These are phyloP conservation scores for Salvia rosmarinus DNA, from an alignment of 257 asterid species.

Conservation along the genomic window DNA sequence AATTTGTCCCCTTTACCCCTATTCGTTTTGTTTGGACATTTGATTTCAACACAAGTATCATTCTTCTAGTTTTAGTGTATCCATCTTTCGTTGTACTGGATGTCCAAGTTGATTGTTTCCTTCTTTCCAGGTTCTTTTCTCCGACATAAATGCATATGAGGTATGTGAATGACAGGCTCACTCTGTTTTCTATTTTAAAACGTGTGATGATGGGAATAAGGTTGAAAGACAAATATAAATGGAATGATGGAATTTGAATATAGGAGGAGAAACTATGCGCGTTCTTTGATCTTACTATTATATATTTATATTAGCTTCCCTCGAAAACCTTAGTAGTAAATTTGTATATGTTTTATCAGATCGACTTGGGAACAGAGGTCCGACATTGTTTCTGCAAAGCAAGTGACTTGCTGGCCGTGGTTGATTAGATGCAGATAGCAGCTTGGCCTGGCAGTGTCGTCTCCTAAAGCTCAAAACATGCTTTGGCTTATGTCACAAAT, in stretches of 20 bases:
- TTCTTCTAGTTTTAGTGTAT: not conserved
- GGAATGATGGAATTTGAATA: not conserved
- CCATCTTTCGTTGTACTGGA: not conserved
- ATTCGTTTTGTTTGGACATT: not conserved
- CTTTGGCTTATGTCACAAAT: not conserved
- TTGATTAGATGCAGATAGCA: conserved; percentile 39
- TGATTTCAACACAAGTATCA: not conserved
- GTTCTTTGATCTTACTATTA: not conserved
- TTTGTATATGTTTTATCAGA: conserved; percentile 42
- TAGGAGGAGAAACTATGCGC: not conserved
- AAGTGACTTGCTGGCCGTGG: conserved; percentile 57
- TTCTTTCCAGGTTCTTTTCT: conserved; percentile 81
- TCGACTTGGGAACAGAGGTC: conserved; percentile 78
- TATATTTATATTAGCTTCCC: not conserved
- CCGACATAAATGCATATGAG: conserved; percentile 83
- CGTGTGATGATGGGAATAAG: not conserved
- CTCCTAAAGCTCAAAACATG: not conserved
- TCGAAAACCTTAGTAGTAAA: not conserved
- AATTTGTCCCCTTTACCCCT: not conserved
- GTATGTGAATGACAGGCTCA: conserved; percentile 37
- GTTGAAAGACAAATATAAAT: not conserved
- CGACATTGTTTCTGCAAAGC: conserved; percentile 70
- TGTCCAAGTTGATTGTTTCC: conserved; percentile 12
- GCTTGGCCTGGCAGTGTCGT: not conserved
- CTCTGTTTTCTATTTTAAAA: not conserved